Evolutionary conservation across 371 early-diverging fungal genomes (phyloP).

Genomic region (Mucor velutinosus): DNA sequence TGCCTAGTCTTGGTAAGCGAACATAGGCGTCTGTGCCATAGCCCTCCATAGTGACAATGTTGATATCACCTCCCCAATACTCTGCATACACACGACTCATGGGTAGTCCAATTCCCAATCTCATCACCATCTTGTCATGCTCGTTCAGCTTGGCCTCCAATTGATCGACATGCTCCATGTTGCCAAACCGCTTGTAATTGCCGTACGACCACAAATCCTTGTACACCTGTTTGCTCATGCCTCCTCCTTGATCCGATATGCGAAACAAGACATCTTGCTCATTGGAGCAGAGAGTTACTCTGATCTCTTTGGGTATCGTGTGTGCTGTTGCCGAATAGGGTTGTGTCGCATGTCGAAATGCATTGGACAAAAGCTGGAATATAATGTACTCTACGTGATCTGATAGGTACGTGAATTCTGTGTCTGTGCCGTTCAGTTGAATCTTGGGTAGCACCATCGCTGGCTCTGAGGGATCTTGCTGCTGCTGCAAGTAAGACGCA

Average conservation of each 20-base stretch:
- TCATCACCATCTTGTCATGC: conserved; percentile 38
- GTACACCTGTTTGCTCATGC: conserved; percentile 59
- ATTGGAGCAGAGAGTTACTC: conserved; percentile 71
- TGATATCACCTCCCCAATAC: conserved; percentile 74
- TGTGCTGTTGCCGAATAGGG: conserved; percentile 22
- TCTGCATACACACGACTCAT: conserved; percentile 86
- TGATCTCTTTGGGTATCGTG: conserved; percentile 38
- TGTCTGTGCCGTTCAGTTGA: conserved; percentile 35
- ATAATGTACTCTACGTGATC: conserved; percentile 88
- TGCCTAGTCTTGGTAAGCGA: conserved; percentile 64
- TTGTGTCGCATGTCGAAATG: conserved; percentile 50
- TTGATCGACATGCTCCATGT: conserved; percentile 62
- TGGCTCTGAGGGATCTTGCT: neutral
- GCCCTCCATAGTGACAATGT: conserved; percentile 70
- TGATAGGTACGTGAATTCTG: conserved; percentile 79
- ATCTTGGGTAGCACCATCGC: conserved; percentile 4
- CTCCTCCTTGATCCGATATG: conserved; percentile 85
- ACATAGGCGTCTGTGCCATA: conserved; percentile 87
- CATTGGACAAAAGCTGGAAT: conserved; percentile 80
- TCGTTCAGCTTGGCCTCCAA: conserved; percentile 64
- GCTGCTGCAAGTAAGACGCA: neutral
- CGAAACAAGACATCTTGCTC: conserved; percentile 70
- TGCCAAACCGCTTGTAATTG: conserved; percentile 51
- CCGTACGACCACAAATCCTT: conserved; percentile 75
- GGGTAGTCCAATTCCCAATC: conserved; percentile 80